These are phyloP conservation scores for Capronia coronata DNA, from an alignment of 2,329 filamentous ascomycete genomes.

Conservation along the genomic window DNA sequence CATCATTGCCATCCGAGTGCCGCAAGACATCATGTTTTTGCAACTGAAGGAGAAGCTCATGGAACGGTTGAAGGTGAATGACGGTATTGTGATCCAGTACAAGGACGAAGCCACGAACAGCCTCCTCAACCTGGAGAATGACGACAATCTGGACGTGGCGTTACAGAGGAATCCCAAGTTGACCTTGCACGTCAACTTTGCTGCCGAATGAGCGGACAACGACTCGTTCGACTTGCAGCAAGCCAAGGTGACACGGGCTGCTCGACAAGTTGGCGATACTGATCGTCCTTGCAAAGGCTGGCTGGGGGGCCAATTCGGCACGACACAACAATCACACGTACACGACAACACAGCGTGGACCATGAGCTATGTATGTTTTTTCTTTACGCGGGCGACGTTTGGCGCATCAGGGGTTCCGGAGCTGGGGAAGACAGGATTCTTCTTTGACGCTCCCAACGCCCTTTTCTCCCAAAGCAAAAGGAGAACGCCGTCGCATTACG, in stretches of 20 bases:
- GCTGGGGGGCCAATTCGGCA: no score
- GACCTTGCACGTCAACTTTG: conserved; percentile 46
- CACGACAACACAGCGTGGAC: no score
- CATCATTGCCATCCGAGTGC: conserved; percentile 83
- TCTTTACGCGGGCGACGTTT: conserved; percentile 20
- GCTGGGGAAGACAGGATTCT: neutral
- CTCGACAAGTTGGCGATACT: no score
- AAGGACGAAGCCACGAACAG: conserved; percentile 74
- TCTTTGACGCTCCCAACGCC: no score
- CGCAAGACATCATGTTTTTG: conserved; percentile 68
- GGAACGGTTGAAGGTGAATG: conserved; percentile 72
- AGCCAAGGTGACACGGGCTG: no score
- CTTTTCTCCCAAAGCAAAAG: no score
- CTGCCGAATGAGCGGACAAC: conserved; percentile 7
- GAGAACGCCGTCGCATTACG: no score
- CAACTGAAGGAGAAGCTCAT: conserved; percentile 77
- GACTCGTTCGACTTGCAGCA: no score
- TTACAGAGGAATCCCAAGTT: conserved; percentile 82
- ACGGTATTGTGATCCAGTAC: conserved; percentile 71
- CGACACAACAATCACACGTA: no score
- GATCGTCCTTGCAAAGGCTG: no score
- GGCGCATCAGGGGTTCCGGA: conserved; percentile 8
- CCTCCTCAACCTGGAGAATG: conserved; percentile 66
- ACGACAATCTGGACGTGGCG: conserved; percentile 74
- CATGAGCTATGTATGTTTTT: conserved; percentile 22